Evolutionary conservation across 2,329 filamentous ascomycete genomes (phyloP), one percentile per base, ranked within the genome.

Genomic region (Dryadomyces quercivorus): DNA sequence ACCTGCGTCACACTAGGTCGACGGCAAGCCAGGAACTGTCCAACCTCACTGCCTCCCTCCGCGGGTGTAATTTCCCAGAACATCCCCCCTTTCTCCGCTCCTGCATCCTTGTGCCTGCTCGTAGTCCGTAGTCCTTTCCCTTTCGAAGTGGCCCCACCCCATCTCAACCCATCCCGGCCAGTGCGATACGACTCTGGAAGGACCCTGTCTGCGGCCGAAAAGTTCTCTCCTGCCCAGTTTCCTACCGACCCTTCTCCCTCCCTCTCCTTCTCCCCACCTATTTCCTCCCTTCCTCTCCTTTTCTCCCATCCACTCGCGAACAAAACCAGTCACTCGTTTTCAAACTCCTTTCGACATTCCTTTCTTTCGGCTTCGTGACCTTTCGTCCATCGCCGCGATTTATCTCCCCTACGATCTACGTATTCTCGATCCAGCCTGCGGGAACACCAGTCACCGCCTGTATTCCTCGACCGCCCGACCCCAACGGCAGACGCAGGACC

Each of bases 11-110:
- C 36, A 16, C n/a, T 18, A n/a, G 22, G 13, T 16, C n/a, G 49
- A 26, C 49, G 26, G 13, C 40, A 20, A 34, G 45, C 20, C 34
- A 53, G 45, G 52, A 31, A 49, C 52, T n/a, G 12, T 36, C n/a
- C 36, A 40, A 50, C 15, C 21, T 42, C 18, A 3, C 48, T 50
- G 34, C 12, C 21, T 13, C n/a, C 55, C 55, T 50, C 52, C 44
- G 26, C 31, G 44, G 49, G 22, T 34, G 55, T 52, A 56, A 56
- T 56, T 52, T 56, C 55, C 55, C 47, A 54, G 16, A 15, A 44
- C 47, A 45, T 45, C 36, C 36, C 44, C 44, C 40, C 36, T 48
- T 38, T 49, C 36, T 50, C 47, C 47, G 47, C 47, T 36, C 38
- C 22, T 38, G 13, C 38, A 21, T 22, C 22, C 50, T 21, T 43